phyloP scores from a whole-genome alignment of 257 asterid genomes.

The Solanum arcanum region DNA sequence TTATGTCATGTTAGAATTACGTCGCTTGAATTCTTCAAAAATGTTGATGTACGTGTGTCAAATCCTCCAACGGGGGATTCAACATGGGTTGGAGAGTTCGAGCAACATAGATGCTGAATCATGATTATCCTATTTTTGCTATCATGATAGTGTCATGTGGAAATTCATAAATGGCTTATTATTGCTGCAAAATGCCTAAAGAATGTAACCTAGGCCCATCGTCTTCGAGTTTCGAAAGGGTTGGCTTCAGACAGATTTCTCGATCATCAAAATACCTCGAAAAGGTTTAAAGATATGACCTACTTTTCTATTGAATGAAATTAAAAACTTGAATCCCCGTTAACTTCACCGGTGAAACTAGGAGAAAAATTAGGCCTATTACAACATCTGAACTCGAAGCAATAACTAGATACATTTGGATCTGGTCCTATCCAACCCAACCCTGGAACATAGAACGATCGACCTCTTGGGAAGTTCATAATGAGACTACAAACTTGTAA shows the following conservation, averaged over 20 bases:
- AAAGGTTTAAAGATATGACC: background rate
- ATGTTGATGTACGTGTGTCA: background rate
- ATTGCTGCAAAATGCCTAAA: background rate
- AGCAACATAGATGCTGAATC: background rate
- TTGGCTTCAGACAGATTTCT: background rate
- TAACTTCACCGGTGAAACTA: background rate
- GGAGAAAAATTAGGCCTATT: background rate
- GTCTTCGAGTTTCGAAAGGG: background rate
- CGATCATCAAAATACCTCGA: background rate
- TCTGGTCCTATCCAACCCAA: background rate
- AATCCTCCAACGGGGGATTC: background rate
- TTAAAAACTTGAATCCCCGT: background rate
- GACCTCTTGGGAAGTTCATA: conserved; percentile 3
- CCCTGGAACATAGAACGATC: background rate
- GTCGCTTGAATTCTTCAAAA: background rate
- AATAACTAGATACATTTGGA: background rate
- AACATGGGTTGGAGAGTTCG: background rate
- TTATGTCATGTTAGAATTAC: background rate
- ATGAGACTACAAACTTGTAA: background rate
- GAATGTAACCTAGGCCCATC: background rate
- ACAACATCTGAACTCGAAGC: background rate
- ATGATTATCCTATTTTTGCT: background rate
- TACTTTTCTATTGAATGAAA: background rate
- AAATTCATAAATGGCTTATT: background rate
- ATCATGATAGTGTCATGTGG: background rate